These are phyloP conservation scores for Heliamphora ciliata DNA, from an alignment of 179 eudicot species.

Conservation along the genomic window DNA sequence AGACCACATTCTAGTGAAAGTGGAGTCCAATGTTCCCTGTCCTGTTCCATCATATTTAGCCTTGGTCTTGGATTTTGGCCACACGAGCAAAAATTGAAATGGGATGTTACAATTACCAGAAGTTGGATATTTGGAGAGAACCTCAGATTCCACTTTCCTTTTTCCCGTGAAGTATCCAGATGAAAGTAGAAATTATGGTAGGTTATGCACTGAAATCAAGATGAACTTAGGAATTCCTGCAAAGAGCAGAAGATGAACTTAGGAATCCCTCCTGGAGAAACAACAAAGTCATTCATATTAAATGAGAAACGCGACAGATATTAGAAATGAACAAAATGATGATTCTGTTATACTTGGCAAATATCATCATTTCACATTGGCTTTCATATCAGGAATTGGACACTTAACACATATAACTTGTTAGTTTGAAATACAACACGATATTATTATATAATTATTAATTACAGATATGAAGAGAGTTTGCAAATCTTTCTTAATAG, in stretches of 20 bases:
- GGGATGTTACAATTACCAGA: conserved; percentile 43
- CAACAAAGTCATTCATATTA: background rate
- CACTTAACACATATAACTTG: background rate
- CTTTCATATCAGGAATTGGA: background rate
- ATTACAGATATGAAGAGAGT: no score
- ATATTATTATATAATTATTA: no score
- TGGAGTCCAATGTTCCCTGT: no score
- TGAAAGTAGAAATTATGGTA: conserved; percentile 76
- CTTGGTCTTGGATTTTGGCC: background rate
- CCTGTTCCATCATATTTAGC: no score
- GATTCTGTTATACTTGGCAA: background rate
- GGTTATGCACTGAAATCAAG: conserved; percentile 83
- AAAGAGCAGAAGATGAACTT: conserved; percentile 9
- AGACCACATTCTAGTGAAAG: no score
- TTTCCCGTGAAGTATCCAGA: conserved; percentile 83
- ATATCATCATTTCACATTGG: background rate
- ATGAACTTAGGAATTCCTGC: conserved; percentile 91
- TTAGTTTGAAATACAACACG: no score
- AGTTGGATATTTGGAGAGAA: conserved; percentile 74
- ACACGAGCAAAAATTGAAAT: conserved; percentile 3
- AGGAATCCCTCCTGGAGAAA: no score
- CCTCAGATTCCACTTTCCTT: conserved; percentile 92
- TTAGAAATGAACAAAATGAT: background rate
- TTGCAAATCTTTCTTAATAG: no score
- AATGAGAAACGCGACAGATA: background rate